Percentiles rank a stretch among this genome's conserved stretches.
phyloP scores from a whole-genome alignment of 1,139 yeast genomes.

The Zygosaccharomyces sapae region DNA sequence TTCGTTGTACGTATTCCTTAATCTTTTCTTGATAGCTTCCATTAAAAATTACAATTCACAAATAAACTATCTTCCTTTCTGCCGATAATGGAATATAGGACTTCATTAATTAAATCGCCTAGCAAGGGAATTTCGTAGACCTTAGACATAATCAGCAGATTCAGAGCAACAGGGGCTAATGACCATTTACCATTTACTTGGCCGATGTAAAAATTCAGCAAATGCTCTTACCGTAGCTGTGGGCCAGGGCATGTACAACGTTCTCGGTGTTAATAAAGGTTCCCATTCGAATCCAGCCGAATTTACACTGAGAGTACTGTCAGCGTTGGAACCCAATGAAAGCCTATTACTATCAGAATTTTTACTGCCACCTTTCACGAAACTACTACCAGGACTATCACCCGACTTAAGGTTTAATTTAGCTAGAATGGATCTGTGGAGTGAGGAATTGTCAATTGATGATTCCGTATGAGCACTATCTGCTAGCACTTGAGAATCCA shows the following conservation, averaged over 20 bases:
- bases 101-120: conserved; percentile 64
- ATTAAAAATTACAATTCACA: conserved; percentile 36
- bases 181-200: conserved; percentile 73
- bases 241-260: conserved; percentile 62
- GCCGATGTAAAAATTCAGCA: conserved; percentile 73
- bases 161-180: conserved; percentile 61
- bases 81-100: conserved; percentile 63
- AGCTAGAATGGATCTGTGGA: conserved; percentile 11
- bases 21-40: conserved; percentile 21
- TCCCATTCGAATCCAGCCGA: conserved; percentile 39
- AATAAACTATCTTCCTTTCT: conserved; percentile 55
- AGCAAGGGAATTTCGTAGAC: conserved; percentile 63
- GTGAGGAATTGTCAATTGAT: conserved; percentile 8
- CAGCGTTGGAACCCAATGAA: conserved; percentile 26
- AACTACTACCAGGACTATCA: conserved; percentile 10
- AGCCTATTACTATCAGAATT: conserved; percentile 19
- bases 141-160: conserved; percentile 57
- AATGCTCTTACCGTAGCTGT: conserved; percentile 59
- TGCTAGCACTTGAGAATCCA: conserved; percentile 25
- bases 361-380: conserved; percentile 5
- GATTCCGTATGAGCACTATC: conserved; percentile 12
- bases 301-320: conserved; percentile 22
- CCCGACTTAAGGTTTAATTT: conserved; percentile 6
- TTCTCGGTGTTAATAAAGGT: conserved; percentile 61
- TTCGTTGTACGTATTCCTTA: conserved; percentile 23